Conservation (phyloP, 139 green algal species). For the Coelastrella sp. region DNA sequence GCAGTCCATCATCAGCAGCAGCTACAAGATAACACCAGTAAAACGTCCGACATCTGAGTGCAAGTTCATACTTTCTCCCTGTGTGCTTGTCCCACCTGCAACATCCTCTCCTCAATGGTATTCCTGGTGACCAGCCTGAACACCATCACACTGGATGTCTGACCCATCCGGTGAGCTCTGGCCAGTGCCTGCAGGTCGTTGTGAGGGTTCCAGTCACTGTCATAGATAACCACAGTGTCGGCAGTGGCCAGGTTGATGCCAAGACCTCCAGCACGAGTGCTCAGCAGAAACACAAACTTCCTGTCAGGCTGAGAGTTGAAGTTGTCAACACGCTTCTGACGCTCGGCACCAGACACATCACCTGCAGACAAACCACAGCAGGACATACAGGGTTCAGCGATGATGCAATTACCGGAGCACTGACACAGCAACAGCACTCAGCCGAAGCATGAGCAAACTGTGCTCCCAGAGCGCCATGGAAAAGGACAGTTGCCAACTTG, state of each 20-base stretch:
- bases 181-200: constrained; percentile 79
- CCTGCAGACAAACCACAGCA: too few relatives aligned
- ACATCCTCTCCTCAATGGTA: constrained; percentile 93
- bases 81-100: constrained; percentile 68
- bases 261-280: constrained; percentile 80
- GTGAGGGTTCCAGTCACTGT: constrained; percentile 79
- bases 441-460: too few relatives aligned
- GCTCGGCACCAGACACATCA: constrained; percentile 56
- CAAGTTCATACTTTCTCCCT: too few relatives aligned
- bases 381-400: too few relatives aligned
- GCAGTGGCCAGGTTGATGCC: constrained; percentile 93
- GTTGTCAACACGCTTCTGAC: constrained; percentile 80
- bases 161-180: constrained; percentile 83
- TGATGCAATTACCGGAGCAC: too few relatives aligned
- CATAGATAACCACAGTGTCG: constrained; percentile 89
- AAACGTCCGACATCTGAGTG: too few relatives aligned
- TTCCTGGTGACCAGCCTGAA: constrained; percentile 83
- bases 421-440: background rate
- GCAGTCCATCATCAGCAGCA: too few relatives aligned
- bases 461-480: too few relatives aligned
- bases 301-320: constrained; percentile 75
- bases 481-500: too few relatives aligned
- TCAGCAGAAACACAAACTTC: constrained; percentile 82
- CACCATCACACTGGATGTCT: constrained; percentile 85
- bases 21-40: too few relatives aligned